Conservation (phyloP, 805 yeast species). For the Yarrowia porcina region DNA sequence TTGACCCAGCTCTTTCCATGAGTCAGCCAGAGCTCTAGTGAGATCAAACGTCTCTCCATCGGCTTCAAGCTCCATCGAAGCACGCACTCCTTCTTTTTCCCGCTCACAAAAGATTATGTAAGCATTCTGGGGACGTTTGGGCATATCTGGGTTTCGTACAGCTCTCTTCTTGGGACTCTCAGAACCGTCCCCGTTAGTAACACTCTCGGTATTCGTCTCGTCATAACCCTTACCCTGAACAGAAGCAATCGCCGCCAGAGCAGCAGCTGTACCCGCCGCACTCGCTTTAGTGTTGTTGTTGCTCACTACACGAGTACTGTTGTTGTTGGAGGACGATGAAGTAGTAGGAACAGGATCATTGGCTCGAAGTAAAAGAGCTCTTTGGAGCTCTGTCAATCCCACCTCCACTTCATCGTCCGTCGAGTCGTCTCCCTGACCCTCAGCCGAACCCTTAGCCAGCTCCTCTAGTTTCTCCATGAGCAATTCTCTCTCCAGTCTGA, state of each 20-base stretch:
- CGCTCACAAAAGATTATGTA: slow-evolving; percentile 81
- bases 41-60: slow-evolving; percentile 51
- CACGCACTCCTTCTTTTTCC: slow-evolving; percentile 70
- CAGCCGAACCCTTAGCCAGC: slow-evolving; percentile 29
- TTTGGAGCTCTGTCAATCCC: neutral
- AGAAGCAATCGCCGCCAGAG: slow-evolving; percentile 1
- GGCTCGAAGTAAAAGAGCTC: neutral
- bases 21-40: slow-evolving; percentile 75
- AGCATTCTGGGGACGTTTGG: slow-evolving; percentile 88
- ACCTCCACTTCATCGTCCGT: slow-evolving; percentile 25
- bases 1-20: slow-evolving; percentile 73
- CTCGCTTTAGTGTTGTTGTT: slow-evolving; percentile 15
- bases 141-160: slow-evolving; percentile 76
- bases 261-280: neutral
- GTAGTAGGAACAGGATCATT: neutral
- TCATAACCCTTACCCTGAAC: neutral
- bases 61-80: slow-evolving; percentile 54
- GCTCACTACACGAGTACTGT: neutral
- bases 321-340: neutral
- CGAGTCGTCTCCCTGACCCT: slow-evolving; percentile 32
- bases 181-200: neutral
- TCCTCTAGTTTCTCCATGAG: slow-evolving; percentile 75
- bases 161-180: slow-evolving; percentile 28
- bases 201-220: neutral
- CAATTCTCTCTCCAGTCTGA: slow-evolving; percentile 78